Percentiles rank a stretch among this genome's conserved stretches.
Conservation (phyloP, 257 asterid genomes). For the Anisodus acutangulus region DNA sequence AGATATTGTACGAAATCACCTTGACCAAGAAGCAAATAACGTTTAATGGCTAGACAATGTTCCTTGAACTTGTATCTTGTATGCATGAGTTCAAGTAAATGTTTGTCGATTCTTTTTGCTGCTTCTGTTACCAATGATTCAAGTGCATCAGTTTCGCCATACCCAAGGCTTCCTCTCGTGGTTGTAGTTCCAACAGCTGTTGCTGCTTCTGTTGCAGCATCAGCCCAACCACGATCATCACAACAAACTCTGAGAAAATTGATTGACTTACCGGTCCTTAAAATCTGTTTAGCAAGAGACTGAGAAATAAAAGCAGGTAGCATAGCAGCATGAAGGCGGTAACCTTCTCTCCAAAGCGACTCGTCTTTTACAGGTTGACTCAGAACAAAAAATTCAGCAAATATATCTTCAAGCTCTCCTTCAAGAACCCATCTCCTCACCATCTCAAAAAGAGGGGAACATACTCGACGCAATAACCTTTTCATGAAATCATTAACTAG, state of each 20-base stretch:
- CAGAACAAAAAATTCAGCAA: conserved; percentile 84
- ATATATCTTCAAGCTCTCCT: conserved; percentile 97
- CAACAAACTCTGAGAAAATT: conserved; percentile 97
- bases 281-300: conserved; percentile 86
- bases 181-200: conserved; percentile 94
- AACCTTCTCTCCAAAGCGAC: conserved; percentile 99
- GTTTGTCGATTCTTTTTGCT: conserved; percentile 87
- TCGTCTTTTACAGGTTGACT: conserved; percentile 96
- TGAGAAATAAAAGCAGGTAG: conserved; percentile 93
- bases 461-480: conserved; percentile 81
- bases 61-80: conserved; percentile 85
- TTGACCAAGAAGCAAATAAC: conserved; percentile 95
- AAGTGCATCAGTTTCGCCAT: conserved; percentile 97
- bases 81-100: conserved; percentile 84
- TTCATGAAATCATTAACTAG: conserved; percentile 93
- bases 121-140: conserved; percentile 91
- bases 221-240: conserved; percentile 98
- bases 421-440: conserved; percentile 99
- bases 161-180: conserved; percentile 86
- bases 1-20: conserved; percentile 98
- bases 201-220: conserved; percentile 88
- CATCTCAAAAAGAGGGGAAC: conserved; percentile 99
- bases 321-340: conserved; percentile 82
- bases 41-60: conserved; percentile 97
- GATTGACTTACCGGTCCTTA: conserved; percentile 96